phyloP scores from a whole-genome alignment of 179 eudicot species.

The Spinacia oleracea region DNA sequence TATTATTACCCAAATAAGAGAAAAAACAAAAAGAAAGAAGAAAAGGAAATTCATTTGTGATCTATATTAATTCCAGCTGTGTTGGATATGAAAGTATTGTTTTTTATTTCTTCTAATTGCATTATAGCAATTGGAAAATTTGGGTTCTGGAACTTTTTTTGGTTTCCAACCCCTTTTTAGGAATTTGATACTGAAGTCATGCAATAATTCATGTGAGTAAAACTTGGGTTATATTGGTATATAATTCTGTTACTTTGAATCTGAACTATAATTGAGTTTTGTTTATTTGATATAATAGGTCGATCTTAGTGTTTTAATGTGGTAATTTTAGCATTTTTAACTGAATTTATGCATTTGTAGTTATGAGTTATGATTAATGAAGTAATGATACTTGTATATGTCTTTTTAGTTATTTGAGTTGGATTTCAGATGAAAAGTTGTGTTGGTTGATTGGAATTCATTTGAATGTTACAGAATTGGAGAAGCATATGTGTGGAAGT shows the following conservation, averaged over 20 bases:
- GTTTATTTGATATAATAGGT: neutral
- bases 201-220: neutral
- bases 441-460: neutral
- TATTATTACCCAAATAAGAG: neutral
- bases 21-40: neutral
- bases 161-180: neutral
- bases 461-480: constrained; percentile 18
- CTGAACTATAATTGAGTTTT: constrained; percentile 13
- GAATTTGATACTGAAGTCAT: neutral
- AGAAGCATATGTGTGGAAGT: neutral
- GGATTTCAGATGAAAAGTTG: neutral
- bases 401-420: neutral
- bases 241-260: neutral
- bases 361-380: neutral
- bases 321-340: neutral
- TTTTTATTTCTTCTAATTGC: neutral
- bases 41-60: neutral
- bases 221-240: neutral
- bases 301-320: neutral
- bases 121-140: neutral
- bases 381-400: neutral
- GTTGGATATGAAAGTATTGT: neutral
- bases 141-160: neutral
- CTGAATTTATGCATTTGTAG: neutral
- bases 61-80: neutral